These are phyloP conservation scores for Eimeria necatrix DNA, from an alignment of 169 alveolate genomes.

Conservation along the genomic window DNA sequence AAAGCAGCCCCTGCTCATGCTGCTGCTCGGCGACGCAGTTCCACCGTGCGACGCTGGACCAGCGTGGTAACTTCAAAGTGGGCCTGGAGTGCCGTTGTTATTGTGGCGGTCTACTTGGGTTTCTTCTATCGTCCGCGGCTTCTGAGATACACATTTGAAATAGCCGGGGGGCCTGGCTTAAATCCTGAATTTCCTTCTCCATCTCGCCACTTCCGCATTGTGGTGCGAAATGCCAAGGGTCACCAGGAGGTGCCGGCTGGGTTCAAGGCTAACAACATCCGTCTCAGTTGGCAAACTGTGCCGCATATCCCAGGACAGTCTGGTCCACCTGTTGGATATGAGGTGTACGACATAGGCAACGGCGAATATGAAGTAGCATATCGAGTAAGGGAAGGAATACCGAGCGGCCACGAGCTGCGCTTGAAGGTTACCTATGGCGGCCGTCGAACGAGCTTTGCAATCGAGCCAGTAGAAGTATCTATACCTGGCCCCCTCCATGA, in stretches of 20 bases:
- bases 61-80: neutral
- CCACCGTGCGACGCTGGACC: conserved; percentile 27
- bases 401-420: conserved; percentile 70
- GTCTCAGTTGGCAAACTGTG: conserved; percentile 10
- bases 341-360: conserved; percentile 43
- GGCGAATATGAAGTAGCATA: conserved; percentile 56
- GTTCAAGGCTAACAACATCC: neutral
- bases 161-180: conserved; percentile 45
- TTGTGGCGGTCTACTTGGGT: conserved; percentile 61
- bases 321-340: neutral
- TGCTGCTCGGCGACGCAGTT: conserved; percentile 66
- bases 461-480: conserved; percentile 30
- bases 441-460: neutral
- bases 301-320: conserved; percentile 3
- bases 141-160: conserved; percentile 16
- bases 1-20: conserved; percentile 57
- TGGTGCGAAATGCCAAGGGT: conserved; percentile 27
- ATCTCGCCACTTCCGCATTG: conserved; percentile 68
- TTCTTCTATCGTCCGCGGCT: conserved; percentile 55
- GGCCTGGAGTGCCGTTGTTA: neutral
- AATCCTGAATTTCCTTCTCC: conserved; percentile 54
- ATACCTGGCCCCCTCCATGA: conserved; percentile 66
- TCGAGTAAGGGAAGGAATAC: conserved; percentile 58
- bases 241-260: conserved; percentile 44
- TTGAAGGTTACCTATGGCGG: conserved; percentile 31